Base-by-base conservation (phyloP, 2,329 filamentous ascomycete genomes). In the Zymoseptoria ardabiliae region DNA sequence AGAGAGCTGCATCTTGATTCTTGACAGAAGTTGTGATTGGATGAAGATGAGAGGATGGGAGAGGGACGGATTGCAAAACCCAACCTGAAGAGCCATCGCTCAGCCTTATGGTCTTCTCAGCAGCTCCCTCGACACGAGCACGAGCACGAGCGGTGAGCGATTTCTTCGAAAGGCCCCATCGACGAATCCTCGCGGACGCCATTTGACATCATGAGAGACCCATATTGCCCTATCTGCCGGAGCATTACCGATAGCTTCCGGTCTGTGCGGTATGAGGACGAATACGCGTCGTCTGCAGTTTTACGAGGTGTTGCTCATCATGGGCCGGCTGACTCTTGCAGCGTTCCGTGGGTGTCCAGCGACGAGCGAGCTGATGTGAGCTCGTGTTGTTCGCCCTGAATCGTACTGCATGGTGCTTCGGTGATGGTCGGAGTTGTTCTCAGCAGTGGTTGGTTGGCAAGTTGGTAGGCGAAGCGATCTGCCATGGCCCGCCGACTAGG, bases 1-100 rank as follows among this genome's bases (percentile, higher is more conserved):
- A 9, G 56, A 55, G 22, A 53, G 35, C n/a, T 58, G 55, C 59
- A 61, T 61, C 20, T 53, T 51, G 22, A 19, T 56, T 61, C 20
- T 53, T 51, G 22, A 19, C 55, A 41, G 35, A 41, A 17, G 35
- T 41, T 41, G 35, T 41, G 35, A 13, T 41, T 41, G 35, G 13
- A 41, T 4, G 35, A 4, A 35, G 11, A 13, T 41, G 35, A 2
- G 35, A 13, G 35, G 2, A 17, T n/a, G 17, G 35, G 17, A 41
- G 35, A 41, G 35, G 13, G 11, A 17, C 17, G 17, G 35, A 4
- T 41, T 4, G 5, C 35, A 17, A 11, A 41, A 17, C 17, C 1
- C 3, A 11, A 11, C 10, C 35, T 3, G 35, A 41, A 17, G 11
- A 41, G 35, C 11, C 11, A 41, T 3, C 17, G 17, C 10, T 17